Conservation (phyloP, 208 protist species). For the Naegleria fowleri region DNA sequence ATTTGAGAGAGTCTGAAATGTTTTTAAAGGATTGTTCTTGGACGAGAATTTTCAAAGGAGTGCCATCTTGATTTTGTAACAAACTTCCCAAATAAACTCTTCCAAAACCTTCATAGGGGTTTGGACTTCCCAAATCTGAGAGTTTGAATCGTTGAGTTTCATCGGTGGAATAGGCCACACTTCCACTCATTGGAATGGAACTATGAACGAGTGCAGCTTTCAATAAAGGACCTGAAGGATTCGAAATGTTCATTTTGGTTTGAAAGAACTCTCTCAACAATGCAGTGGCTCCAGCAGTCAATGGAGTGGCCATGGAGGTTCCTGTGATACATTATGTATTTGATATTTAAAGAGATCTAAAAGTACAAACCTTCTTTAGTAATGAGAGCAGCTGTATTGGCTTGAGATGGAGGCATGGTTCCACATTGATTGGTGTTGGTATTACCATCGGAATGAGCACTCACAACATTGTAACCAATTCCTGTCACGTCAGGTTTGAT, state of each 20-base stretch:
- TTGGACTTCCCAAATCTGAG: neutral
- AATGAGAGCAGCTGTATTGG: neutral
- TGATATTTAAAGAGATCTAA: neutral
- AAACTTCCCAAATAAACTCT: neutral
- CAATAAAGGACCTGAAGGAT: neutral
- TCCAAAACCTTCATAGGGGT: neutral
- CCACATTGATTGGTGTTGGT: neutral
- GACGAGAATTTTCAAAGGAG: neutral
- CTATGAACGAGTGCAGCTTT: neutral
- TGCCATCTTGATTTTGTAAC: neutral
- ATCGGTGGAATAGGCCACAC: neutral
- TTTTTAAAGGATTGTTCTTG: neutral
- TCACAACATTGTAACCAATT: neutral
- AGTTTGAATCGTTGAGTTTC: neutral
- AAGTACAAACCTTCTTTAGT: neutral
- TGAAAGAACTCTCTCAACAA: conserved; percentile 26
- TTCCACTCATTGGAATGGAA: neutral
- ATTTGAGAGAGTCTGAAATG: neutral
- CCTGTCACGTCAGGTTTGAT: conserved; percentile 10
- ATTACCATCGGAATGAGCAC: neutral
- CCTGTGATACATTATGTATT: neutral
- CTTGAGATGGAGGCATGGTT: neutral
- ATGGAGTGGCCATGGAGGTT: neutral
- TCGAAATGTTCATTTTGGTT: neutral
- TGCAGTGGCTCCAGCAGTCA: neutral